Base-by-base conservation (phyloP, 768 basidiomycete genomes). In the Tylopilus sp. region DNA sequence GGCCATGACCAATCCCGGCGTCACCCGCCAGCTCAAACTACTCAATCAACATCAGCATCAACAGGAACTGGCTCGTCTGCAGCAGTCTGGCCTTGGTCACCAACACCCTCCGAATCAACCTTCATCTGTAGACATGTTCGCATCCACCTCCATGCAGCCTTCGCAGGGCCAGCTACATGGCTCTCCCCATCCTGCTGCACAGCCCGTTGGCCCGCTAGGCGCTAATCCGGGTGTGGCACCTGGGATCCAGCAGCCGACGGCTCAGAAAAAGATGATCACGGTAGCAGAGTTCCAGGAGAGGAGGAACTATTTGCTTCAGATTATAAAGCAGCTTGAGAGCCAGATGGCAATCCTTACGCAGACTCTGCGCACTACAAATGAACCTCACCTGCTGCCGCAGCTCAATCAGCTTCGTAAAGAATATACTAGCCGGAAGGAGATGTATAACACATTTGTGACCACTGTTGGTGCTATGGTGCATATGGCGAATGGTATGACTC, bases 81-180 rank as follows among this genome's bases (percentile, higher is more conserved):
- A 65, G 50, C 72, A 69, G 42, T 52, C 59, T 12, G 50, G 55
- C 10, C 55, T 71, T 20, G 60, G 63, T 45, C 59, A 56, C 51
- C 74, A 73, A 33, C 63, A 67, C 31, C 63, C 66, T 30, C 65
- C 74, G 54, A 75, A 70, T 50, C 78, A 75, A 52, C 46, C 68
- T 0, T 56, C 71, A 20, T 58, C 71, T 9, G 55, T 67, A 20
- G 81, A 81, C 49, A 73, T 79, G 57, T 81, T 82, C 61, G 59
- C 75, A 20, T 66, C 79, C 8, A 69, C 78, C n/a, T 71, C 69
- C 22, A 72, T 79, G 67, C 65, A 58, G 13, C 47, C 66, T 25
- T 66, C 65, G 26, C 58, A 69, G 56, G 76, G 79, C 23, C 73
- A 70, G 23, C 71, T 82, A 60, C 79, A 76, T 10, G 71, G 76